phyloP scores from a whole-genome alignment of 2,329 filamentous ascomycete species.

The Curvularia hawaiiensis region DNA sequence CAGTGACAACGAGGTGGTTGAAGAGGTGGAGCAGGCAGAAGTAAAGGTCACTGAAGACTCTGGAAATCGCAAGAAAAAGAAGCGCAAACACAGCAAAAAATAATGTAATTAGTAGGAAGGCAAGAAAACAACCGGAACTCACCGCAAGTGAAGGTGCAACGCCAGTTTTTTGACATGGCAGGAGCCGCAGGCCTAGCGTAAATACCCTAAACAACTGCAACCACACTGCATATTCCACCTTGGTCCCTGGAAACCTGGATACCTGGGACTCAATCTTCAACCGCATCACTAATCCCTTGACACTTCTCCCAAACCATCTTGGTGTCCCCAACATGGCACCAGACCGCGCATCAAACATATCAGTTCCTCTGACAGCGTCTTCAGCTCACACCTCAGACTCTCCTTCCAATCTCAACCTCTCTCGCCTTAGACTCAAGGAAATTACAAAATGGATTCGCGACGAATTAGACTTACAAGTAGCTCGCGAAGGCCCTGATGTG shows the following conservation, averaged over 20 bases:
- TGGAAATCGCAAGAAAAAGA: constrained; percentile 29
- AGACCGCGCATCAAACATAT: background rate
- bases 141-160: background rate
- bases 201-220: background rate
- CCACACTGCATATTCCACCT: background rate
- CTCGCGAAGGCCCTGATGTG: constrained; percentile 51
- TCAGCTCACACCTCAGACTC: constrained; percentile 6
- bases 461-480: constrained; percentile 53
- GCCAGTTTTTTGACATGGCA: background rate
- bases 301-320: background rate
- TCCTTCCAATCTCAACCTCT: constrained; percentile 24
- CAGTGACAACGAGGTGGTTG: constrained; percentile 39
- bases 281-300: background rate
- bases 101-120: background rate
- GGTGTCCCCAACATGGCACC: background rate
- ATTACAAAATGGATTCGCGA: constrained; percentile 55
- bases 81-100: constrained; percentile 19
- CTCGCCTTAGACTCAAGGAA: constrained; percentile 41
- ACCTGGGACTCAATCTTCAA: background rate
- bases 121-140: background rate
- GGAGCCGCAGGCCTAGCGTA: background rate
- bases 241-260: background rate
- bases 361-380: constrained; percentile 7
- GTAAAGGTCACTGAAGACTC: background rate
- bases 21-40: constrained; percentile 6